Conservation (phyloP, 345 rosid species). For the Viola odorata region DNA sequence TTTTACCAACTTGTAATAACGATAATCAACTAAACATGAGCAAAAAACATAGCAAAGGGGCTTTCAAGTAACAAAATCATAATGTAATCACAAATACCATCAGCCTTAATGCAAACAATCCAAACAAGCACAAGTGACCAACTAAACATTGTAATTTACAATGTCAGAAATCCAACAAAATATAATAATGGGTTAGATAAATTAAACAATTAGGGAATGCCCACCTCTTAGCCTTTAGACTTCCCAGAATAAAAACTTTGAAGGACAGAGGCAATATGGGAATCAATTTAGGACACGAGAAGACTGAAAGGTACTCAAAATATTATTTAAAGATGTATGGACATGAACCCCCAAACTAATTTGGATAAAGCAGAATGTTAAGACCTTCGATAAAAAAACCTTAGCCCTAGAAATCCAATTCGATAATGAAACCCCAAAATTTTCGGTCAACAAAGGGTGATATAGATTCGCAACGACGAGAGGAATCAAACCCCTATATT, state of each 20-base stretch:
- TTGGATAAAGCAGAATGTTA: conserved; percentile 9
- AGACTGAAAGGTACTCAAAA: not conserved
- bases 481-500: conserved; percentile 27
- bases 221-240: too few relatives aligned
- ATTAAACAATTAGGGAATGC: too few relatives aligned
- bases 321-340: conserved; percentile 5
- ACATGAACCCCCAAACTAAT: conserved; percentile 18
- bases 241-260: conserved; percentile 11
- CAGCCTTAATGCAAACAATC: too few relatives aligned
- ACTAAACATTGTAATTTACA: too few relatives aligned
- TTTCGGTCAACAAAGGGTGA: not conserved
- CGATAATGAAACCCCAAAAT: conserved; percentile 13
- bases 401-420: conserved; percentile 42
- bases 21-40: too few relatives aligned
- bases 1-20: too few relatives aligned
- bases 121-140: too few relatives aligned
- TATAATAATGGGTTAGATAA: too few relatives aligned
- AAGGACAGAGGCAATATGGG: not conserved
- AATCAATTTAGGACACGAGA: not conserved
- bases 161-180: too few relatives aligned
- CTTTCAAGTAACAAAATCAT: too few relatives aligned
- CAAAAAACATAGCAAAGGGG: too few relatives aligned
- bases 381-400: conserved; percentile 12
- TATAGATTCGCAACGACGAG: not conserved
- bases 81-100: too few relatives aligned